phyloP scores from a whole-genome alignment of 2,329 filamentous ascomycete genomes.

The Juglanconis oblonga region DNA sequence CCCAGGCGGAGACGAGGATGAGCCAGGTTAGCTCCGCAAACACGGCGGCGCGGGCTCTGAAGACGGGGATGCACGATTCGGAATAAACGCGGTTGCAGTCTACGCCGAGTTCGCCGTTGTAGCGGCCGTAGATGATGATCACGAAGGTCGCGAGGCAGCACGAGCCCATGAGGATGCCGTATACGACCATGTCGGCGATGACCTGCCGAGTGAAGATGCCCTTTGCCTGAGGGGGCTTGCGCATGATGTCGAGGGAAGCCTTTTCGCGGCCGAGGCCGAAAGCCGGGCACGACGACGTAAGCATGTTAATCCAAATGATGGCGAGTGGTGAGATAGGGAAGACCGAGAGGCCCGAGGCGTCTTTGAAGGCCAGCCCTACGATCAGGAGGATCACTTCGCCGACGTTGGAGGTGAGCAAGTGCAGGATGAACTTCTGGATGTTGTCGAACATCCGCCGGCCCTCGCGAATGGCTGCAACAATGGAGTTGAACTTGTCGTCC shows the following conservation, averaged over 20 bases:
- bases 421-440: constrained; percentile 83
- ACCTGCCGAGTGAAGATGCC: constrained; percentile 79
- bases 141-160: constrained; percentile 65
- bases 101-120: constrained; percentile 52
- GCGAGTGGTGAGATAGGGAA: constrained; percentile 84
- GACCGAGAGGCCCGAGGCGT: constrained; percentile 67
- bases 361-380: constrained; percentile 79
- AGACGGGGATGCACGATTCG: constrained; percentile 57
- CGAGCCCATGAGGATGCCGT: constrained; percentile 73
- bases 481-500: constrained; percentile 85
- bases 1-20: constrained; percentile 73
- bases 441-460: constrained; percentile 85
- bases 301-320: constrained; percentile 93
- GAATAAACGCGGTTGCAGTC: constrained; percentile 63
- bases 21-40: constrained; percentile 74
- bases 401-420: constrained; percentile 77
- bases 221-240: constrained; percentile 71
- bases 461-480: constrained; percentile 79
- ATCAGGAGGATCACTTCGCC: constrained; percentile 80
- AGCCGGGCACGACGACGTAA: constrained; percentile 82
- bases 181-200: constrained; percentile 75
- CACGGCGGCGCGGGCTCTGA: constrained; percentile 67
- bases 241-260: constrained; percentile 74
- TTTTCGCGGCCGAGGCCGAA: constrained; percentile 83
- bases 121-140: constrained; percentile 58